Evolutionary conservation across 768 basidiomycete genomes (phyloP).

Genomic region (Mycena albidolilacea): DNA sequence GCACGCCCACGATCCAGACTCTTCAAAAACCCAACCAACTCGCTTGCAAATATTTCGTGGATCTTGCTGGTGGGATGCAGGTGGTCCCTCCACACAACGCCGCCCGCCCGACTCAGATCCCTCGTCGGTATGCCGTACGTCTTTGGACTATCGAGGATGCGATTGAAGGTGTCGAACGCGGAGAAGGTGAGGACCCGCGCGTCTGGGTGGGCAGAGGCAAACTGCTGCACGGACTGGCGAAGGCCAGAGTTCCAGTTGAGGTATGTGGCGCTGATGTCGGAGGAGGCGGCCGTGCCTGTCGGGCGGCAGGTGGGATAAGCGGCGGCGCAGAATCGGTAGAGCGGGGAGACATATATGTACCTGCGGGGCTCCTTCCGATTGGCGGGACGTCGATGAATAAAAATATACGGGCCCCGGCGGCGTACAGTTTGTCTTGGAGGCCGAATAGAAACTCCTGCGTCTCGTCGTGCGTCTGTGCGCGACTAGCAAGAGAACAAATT

Average conservation of each 20-base stretch:
- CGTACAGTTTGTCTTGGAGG: constrained; percentile 65
- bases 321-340: background rate
- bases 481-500: constrained; percentile 29
- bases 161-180: constrained; percentile 60
- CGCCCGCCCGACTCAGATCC: constrained; percentile 52
- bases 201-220: constrained; percentile 59
- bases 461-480: constrained; percentile 38
- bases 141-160: constrained; percentile 62
- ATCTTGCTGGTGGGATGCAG: constrained; percentile 69
- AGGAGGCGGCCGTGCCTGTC: constrained; percentile 8
- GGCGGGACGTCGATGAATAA: constrained; percentile 74
- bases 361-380: constrained; percentile 64
- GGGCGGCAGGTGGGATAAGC: background rate
- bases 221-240: constrained; percentile 48
- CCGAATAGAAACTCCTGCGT: constrained; percentile 56
- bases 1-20: background rate
- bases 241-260: constrained; percentile 64
- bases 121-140: constrained; percentile 54
- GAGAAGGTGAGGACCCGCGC: constrained; percentile 66
- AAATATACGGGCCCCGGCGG: constrained; percentile 67
- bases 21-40: constrained; percentile 56
- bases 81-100: constrained; percentile 66
- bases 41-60: constrained; percentile 64
- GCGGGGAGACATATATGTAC: constrained; percentile 40
- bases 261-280: constrained; percentile 36